Evolutionary conservation across 176 grass and related monocot genomes (phyloP).

Genomic region (Aegilops umbellulata): DNA sequence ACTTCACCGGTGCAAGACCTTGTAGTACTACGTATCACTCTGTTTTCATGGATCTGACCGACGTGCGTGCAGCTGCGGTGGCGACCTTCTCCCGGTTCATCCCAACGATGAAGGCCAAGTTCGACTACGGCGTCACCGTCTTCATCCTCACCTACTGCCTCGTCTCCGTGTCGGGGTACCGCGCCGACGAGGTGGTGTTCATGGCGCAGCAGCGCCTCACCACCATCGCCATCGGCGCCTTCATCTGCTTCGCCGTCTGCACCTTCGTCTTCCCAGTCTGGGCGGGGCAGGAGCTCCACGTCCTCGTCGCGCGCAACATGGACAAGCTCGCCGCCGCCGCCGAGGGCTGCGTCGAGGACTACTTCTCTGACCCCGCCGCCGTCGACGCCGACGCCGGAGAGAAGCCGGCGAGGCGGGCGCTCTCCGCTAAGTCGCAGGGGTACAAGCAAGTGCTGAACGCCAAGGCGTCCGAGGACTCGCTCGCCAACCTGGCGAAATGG

Average conservation of each 20-base stretch:
- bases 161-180: constrained; percentile 66
- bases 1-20: no score
- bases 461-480: constrained; percentile 58
- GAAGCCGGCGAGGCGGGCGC: not conserved
- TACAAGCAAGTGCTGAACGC: constrained; percentile 61
- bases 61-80: constrained; percentile 23
- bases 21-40: not conserved
- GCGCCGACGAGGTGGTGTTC: constrained; percentile 36
- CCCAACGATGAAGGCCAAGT: constrained; percentile 55
- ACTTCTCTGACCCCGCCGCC: constrained; percentile 15
- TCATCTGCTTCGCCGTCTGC: constrained; percentile 55
- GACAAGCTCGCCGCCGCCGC: constrained; percentile 59
- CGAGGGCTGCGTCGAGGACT: constrained; percentile 60
- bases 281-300: constrained; percentile 60
- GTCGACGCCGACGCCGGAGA: not conserved
- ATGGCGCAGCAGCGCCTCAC: constrained; percentile 49
- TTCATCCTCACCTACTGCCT: constrained; percentile 79
- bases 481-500: constrained; percentile 70
- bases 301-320: constrained; percentile 58
- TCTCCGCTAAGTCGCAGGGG: constrained; percentile 28
- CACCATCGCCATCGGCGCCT: constrained; percentile 59
- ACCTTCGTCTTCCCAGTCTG: constrained; percentile 50
- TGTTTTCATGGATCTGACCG: not conserved
- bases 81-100: constrained; percentile 76
- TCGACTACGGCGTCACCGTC: constrained; percentile 66